phyloP scores from a whole-genome alignment of 495 filamentous ascomycete species.

The Penicillium odoratum region DNA sequence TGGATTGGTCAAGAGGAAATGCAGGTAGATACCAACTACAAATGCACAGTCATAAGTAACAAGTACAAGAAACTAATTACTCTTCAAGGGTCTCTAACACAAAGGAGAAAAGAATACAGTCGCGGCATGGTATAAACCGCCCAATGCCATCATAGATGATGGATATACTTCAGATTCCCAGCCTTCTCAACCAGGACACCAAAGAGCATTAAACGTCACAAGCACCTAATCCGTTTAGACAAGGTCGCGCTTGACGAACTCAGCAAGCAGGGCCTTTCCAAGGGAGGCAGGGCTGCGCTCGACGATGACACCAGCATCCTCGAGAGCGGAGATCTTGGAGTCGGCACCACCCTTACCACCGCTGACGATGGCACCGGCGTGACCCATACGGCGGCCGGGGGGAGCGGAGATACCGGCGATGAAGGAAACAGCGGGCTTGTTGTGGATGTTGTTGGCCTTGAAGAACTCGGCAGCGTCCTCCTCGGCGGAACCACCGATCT shows the following conservation, averaged over 20 bases:
- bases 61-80: slow-evolving; percentile 36
- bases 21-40: neutral
- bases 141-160: slow-evolving; percentile 23
- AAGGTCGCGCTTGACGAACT: slow-evolving; percentile 95
- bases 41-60: slow-evolving; percentile 12
- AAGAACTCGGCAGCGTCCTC: slow-evolving; percentile 97
- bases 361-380: slow-evolving; percentile 95
- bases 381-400: slow-evolving; percentile 95
- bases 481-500: slow-evolving; percentile 96
- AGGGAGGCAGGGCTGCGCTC: slow-evolving; percentile 91
- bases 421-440: slow-evolving; percentile 97
- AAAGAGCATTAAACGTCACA: slow-evolving; percentile 21
- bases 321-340: slow-evolving; percentile 93
- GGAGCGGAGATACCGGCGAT: slow-evolving; percentile 98
- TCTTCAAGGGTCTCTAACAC: slow-evolving; percentile 35
- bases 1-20: neutral
- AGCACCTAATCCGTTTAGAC: slow-evolving; percentile 56
- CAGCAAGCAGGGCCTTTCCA: slow-evolving; percentile 87
- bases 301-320: slow-evolving; percentile 91
- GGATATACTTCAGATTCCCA: slow-evolving; percentile 26
- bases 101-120: slow-evolving; percentile 38
- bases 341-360: slow-evolving; percentile 97
- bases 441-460: slow-evolving; percentile 81
- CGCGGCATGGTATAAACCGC: slow-evolving; percentile 26
- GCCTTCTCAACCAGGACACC: slow-evolving; percentile 19